Percentiles rank a stretch among this genome's conserved stretches.
phyloP scores from a whole-genome alignment of 2,329 filamentous ascomycete genomes.

The Cadophora malorum region DNA sequence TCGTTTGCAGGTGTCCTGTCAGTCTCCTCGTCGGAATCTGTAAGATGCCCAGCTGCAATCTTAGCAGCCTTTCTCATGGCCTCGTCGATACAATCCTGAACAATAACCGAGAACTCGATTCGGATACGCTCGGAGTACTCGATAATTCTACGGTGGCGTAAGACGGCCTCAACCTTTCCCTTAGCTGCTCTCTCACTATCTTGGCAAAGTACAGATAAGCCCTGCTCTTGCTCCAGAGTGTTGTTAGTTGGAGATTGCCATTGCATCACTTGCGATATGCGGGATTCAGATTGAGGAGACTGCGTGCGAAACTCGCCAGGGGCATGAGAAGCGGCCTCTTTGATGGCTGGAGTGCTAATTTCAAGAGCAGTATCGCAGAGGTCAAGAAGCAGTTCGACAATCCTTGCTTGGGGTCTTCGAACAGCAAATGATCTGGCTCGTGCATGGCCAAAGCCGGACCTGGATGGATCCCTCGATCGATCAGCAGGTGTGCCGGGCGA shows the following conservation, averaged over 20 bases:
- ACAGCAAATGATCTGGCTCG: constrained; percentile 90
- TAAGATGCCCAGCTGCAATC: constrained; percentile 84
- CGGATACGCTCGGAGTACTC: constrained; percentile 97
- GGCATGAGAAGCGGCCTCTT: constrained; percentile 73
- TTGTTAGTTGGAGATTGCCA: constrained; percentile 96
- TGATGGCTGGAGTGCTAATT: constrained; percentile 92
- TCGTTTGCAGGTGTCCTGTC: constrained; percentile 56
- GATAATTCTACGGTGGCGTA: constrained; percentile 88
- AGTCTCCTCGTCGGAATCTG: constrained; percentile 65
- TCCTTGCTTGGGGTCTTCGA: constrained; percentile 85
- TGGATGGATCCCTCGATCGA: constrained; percentile 72
- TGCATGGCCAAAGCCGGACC: constrained; percentile 74
- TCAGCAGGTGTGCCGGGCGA: constrained; percentile 75
- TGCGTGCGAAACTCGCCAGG: constrained; percentile 86
- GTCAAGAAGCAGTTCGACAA: constrained; percentile 93
- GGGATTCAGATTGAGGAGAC: constrained; percentile 93
- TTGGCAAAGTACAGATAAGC: constrained; percentile 82
- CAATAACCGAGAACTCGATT: constrained; percentile 88
- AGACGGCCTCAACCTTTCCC: constrained; percentile 90
- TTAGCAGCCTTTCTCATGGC: constrained; percentile 88
- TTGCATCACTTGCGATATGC: constrained; percentile 91
- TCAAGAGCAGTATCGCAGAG: constrained; percentile 95
- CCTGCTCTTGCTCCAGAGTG: constrained; percentile 91
- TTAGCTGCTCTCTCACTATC: constrained; percentile 87
- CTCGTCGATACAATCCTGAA: constrained; percentile 94